Percentiles rank a stretch among this genome's conserved stretches.
phyloP scores from a whole-genome alignment of 1,139 yeast species.

The Pichia sp. region DNA sequence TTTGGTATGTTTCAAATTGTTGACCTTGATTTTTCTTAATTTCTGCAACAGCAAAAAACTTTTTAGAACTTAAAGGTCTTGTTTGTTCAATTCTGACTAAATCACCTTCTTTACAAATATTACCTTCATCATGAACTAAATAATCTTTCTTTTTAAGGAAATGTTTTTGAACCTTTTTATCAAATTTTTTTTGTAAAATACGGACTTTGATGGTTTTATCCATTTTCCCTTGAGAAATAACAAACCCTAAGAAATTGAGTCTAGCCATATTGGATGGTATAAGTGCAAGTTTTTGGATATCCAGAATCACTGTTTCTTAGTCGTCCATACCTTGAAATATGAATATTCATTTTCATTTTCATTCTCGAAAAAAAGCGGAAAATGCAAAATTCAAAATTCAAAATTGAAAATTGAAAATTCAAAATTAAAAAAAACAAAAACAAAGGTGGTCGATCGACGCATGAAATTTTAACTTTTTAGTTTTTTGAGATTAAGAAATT shows the following conservation, averaged over 20 bases:
- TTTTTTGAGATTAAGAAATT: too few species aligned
- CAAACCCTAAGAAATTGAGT: constrained; percentile 87
- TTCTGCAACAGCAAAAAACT: constrained; percentile 91
- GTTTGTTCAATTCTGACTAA: constrained; percentile 88
- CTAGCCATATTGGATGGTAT: constrained; percentile 52
- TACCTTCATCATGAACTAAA: constrained; percentile 89
- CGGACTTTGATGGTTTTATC: constrained; percentile 91
- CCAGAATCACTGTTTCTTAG: too few species aligned
- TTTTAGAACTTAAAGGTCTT: constrained; percentile 76
- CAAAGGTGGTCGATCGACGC: background rate
- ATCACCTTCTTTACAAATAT: constrained; percentile 91
- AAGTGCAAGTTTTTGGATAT: background rate
- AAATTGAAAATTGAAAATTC: too few species aligned
- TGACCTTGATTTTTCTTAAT: constrained; percentile 86
- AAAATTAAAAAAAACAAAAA: background rate
- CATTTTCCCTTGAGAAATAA: constrained; percentile 94
- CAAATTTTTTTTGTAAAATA: constrained; percentile 65
- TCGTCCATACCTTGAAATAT: background rate
- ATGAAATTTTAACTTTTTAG: too few species aligned
- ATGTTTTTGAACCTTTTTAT: constrained; percentile 67
- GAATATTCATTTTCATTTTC: background rate
- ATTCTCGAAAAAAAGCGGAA: background rate
- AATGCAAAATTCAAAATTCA: too few species aligned
- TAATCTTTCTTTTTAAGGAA: constrained; percentile 74
- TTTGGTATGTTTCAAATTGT: constrained; percentile 76